phyloP scores from a whole-genome alignment of 169 alveolate genomes.

The Cryptosporidium felis region DNA sequence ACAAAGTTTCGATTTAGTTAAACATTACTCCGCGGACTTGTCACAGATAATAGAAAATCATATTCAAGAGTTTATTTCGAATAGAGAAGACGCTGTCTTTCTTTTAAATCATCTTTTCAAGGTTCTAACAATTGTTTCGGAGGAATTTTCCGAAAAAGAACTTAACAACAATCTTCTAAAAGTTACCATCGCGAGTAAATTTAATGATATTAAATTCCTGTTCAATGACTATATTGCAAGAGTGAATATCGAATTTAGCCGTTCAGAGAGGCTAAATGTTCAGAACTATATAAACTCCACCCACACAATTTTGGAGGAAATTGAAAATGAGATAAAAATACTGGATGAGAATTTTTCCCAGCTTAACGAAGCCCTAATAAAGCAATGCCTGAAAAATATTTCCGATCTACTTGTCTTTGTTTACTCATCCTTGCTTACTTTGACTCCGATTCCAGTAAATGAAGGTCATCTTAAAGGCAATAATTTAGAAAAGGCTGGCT shows the following conservation, averaged over 20 bases:
- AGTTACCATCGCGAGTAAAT: not conserved
- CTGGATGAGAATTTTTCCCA: not conserved
- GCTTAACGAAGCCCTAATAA: not conserved
- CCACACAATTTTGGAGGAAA: not conserved
- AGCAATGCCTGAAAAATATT: not conserved
- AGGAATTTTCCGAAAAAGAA: conserved; percentile 25
- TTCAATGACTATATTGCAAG: conserved; percentile 34
- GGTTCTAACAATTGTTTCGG: not conserved
- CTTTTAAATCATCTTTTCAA: conserved; percentile 9
- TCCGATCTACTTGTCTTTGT: not conserved
- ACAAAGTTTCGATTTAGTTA: not conserved
- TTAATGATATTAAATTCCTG: not conserved
- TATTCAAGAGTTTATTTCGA: not conserved
- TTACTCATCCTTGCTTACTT: conserved; percentile 13
- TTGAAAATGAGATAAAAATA: not conserved
- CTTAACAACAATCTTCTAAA: conserved; percentile 2
- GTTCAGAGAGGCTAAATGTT: not conserved
- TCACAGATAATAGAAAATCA: not conserved
- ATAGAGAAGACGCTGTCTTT: conserved; percentile 17
- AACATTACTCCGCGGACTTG: not conserved
- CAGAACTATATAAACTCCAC: not conserved
- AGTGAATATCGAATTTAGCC: not conserved
- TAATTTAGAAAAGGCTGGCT: not conserved
- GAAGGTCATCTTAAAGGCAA: not conserved
- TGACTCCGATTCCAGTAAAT: no score